Evolutionary conservation across 2,329 filamentous ascomycete species (phyloP), one percentile per base, ranked within the genome.

Genomic region (Plenodomus biglobosus): DNA sequence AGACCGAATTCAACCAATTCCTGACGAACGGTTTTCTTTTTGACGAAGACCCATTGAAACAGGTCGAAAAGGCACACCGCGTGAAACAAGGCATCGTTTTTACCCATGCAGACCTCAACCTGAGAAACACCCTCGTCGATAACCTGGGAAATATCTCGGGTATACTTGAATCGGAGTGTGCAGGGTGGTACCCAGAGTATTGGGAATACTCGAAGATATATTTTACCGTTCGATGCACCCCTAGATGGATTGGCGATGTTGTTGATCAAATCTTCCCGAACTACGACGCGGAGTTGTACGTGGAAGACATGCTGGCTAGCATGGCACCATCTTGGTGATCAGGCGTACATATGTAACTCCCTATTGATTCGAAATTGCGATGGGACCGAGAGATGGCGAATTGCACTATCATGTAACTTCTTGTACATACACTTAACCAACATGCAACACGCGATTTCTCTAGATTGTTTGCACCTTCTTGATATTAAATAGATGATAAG

Each of bases 181-280:
- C 58, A 27, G 56, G 60, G 8, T 63, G 58, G 56, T 61, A 63
- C 36, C 58, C 60, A 19, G 58, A 56, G 48, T 60, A 57, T 48
- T 61, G 58, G 58, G 58, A 61, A 43, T 56, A 54, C 39, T 46
- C 53, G 2, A 61, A 61, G 41, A 43, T 45, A 24, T 53, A 61
- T 49, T 56, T 55, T 37, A 18, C 37, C 17, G 49, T 42, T 19
- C 50, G 50, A 42, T 30, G 36, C 44, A 52, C 38, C 38, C 8
- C 46, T 45, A 46, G 57, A 18, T 61, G 57, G 55, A 51, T 42
- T 46, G 51, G 42, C 21, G 55, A 61, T 50, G 51, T 61, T 18
- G 39, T 61, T 44, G 55, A 61, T 48, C 55, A 49, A 20, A 40
- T 52, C 44, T 61, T 61, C 18, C 40, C n/a, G 16, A 32, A 19